Evolutionary conservation across 768 basidiomycete genomes (phyloP).

Genomic region (Crucibulum laeve): DNA sequence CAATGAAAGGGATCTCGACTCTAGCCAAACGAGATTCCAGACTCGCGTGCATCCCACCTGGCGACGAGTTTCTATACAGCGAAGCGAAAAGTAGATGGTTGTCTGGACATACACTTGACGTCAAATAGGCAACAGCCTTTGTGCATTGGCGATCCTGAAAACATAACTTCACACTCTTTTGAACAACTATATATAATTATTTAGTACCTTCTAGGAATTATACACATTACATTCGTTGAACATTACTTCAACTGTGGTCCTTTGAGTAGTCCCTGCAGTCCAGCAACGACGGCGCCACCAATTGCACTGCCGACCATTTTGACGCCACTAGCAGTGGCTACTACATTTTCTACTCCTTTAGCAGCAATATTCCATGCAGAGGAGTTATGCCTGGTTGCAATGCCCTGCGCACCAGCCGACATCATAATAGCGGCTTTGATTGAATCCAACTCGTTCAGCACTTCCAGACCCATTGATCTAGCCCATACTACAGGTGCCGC

Average conservation of each 20-base stretch:
- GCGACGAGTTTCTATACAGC: too few relatives aligned
- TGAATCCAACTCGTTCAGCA: slow-evolving; percentile 83
- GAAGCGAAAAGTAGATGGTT: too few relatives aligned
- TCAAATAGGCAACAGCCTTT: too few relatives aligned
- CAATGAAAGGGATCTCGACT: too few relatives aligned
- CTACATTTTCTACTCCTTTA: slow-evolving; percentile 40
- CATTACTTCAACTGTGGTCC: neutral
- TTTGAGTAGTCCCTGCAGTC: neutral
- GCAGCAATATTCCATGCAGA: slow-evolving; percentile 34
- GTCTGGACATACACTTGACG: too few relatives aligned
- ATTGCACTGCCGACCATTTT: slow-evolving; percentile 21
- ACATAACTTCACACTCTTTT: too few relatives aligned
- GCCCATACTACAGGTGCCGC: slow-evolving; percentile 76
- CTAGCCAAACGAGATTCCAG: too few relatives aligned
- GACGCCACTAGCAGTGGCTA: slow-evolving; percentile 26
- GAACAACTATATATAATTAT: too few relatives aligned
- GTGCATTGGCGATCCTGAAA: too few relatives aligned
- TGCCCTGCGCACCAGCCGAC: slow-evolving; percentile 50
- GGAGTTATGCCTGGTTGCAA: slow-evolving; percentile 5
- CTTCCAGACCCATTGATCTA: slow-evolving; percentile 82
- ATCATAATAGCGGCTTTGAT: slow-evolving; percentile 85
- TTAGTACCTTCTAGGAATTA: too few relatives aligned
- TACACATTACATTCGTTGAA: neutral
- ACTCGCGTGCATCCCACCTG: too few relatives aligned
- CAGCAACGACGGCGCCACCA: slow-evolving; percentile 19